A percentile compares a stretch with the other conserved stretches of the same genome.
phyloP scores from a whole-genome alignment of 768 basidiomycete species.

The Suillus brevipes region DNA sequence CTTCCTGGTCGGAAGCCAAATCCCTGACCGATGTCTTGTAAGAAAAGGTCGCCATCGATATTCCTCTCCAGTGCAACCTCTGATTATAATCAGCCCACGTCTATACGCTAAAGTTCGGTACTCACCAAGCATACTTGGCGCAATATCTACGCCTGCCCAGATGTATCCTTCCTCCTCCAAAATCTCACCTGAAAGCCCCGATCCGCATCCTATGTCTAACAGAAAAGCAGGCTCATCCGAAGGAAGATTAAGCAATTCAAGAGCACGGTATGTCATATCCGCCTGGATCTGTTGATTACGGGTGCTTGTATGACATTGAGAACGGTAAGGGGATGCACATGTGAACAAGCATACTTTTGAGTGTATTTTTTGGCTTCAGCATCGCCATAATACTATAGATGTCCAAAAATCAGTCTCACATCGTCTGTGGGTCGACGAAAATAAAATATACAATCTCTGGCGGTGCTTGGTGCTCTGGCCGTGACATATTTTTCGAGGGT shows the following conservation, averaged over 20 bases:
- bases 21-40: constrained; percentile 98
- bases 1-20: constrained; percentile 96
- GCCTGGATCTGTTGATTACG: constrained; percentile 97
- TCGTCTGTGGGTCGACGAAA: background rate
- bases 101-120: constrained; percentile 7
- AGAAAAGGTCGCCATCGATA: constrained; percentile 92
- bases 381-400: constrained; percentile 90
- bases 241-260: constrained; percentile 87
- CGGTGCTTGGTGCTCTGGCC: constrained; percentile 86
- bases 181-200: constrained; percentile 95
- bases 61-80: constrained; percentile 96
- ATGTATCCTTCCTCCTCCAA: constrained; percentile 90
- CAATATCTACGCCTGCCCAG: constrained; percentile 94
- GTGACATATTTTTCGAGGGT: constrained; percentile 55
- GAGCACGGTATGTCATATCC: constrained; percentile 94
- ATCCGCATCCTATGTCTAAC: constrained; percentile 96
- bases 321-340: constrained; percentile 8
- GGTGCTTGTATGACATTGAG: constrained; percentile 52
- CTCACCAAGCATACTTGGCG: constrained; percentile 95
- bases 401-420: background rate
- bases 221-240: constrained; percentile 79
- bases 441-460: constrained; percentile 77
- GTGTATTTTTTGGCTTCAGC: constrained; percentile 96
- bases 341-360: constrained; percentile 62
- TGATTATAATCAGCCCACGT: constrained; percentile 30